Percentiles rank a stretch among this genome's conserved stretches.
phyloP scores from a whole-genome alignment of 768 basidiomycete species.

The Podaxis sp. region DNA sequence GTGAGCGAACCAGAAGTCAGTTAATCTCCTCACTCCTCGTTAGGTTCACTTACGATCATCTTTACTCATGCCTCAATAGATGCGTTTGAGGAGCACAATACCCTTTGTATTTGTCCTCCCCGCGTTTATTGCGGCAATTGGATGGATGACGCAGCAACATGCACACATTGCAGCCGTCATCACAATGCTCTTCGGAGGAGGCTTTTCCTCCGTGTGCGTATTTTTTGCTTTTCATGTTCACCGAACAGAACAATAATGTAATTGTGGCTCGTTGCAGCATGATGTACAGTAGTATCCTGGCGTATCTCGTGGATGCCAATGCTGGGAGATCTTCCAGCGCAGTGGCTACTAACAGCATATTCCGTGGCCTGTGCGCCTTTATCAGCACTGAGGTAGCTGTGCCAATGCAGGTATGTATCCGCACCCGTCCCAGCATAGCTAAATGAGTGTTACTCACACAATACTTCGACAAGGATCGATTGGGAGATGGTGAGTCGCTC shows the following conservation, averaged over 20 bases:
- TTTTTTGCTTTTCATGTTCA: not conserved
- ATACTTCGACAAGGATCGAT: conserved; percentile 41
- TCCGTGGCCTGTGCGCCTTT: conserved; percentile 19
- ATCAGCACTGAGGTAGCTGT: conserved; percentile 19
- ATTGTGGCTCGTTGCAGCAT: not conserved
- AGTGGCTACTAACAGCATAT: conserved; percentile 20
- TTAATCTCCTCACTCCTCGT: conserved; percentile 13
- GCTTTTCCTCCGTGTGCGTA: conserved; percentile 70
- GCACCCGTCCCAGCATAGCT: not conserved
- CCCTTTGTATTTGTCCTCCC: conserved; percentile 24
- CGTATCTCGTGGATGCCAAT: conserved; percentile 23
- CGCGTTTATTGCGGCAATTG: conserved; percentile 14
- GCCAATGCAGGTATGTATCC: conserved; percentile 19
- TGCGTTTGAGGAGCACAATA: conserved; percentile 67
- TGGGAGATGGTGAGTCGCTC: conserved; percentile 65
- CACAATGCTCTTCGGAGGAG: conserved; percentile 67
- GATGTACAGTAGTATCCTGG: conserved; percentile 20
- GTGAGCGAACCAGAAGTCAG: conserved; percentile 59
- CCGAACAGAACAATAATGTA: not conserved
- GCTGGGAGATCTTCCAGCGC: conserved; percentile 22
- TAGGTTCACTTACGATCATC: not conserved
- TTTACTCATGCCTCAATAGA: conserved; percentile 38
- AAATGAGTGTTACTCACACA: not conserved
- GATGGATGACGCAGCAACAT: conserved; percentile 60
- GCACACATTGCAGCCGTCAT: conserved; percentile 67